Evolutionary conservation across 208 protist genomes (phyloP).

Genomic region (Herpetomonas muscarum): DNA sequence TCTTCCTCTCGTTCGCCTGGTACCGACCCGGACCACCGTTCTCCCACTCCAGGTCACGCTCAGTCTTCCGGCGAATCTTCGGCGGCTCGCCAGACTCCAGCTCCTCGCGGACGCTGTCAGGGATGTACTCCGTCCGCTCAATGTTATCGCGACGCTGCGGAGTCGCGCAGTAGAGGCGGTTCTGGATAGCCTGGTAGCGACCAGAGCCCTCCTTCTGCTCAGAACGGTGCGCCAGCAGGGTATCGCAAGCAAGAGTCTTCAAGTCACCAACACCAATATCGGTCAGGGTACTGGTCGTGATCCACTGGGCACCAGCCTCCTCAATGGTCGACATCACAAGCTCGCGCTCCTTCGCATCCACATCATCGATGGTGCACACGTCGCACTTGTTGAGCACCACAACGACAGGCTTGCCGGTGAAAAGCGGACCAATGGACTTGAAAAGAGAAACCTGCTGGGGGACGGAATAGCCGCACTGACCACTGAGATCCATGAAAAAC

Average conservation of each 20-base stretch:
- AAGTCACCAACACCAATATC: constrained; percentile 93
- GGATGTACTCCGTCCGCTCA: constrained; percentile 69
- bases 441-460: constrained; percentile 98
- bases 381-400: constrained; percentile 99
- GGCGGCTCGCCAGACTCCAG: constrained; percentile 23
- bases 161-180: constrained; percentile 88
- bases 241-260: constrained; percentile 94
- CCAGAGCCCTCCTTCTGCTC: constrained; percentile 94
- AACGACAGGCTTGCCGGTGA: constrained; percentile 99
- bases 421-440: constrained; percentile 98
- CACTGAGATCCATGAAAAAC: constrained; percentile 99
- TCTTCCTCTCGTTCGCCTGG: constrained; percentile 82
- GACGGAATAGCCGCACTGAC: constrained; percentile 98
- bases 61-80: constrained; percentile 68
- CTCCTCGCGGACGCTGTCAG: constrained; percentile 60
- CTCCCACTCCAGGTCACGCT: constrained; percentile 91
- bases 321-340: constrained; percentile 84
- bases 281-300: constrained; percentile 95
- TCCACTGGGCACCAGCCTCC: constrained; percentile 80
- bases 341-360: constrained; percentile 79
- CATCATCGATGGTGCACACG: constrained; percentile 89
- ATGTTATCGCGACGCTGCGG: constrained; percentile 90
- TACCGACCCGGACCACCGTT: constrained; percentile 93
- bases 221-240: constrained; percentile 92
- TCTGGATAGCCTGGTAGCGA: constrained; percentile 88